These are phyloP conservation scores for Kodamaea sp. DNA, from an alignment of 1,139 yeast species.

Conservation along the genomic window DNA sequence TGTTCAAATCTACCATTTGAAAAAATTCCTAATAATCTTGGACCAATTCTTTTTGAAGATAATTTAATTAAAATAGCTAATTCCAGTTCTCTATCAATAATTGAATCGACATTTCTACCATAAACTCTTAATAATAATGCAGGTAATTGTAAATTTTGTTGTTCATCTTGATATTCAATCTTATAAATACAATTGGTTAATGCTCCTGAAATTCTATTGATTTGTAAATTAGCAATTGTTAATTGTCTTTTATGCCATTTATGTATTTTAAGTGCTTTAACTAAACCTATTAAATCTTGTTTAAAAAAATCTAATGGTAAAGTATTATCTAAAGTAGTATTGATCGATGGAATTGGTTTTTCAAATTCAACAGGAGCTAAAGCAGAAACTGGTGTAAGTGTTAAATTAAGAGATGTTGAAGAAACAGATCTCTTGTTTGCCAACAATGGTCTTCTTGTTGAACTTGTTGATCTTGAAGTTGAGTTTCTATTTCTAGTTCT, in stretches of 20 bases:
- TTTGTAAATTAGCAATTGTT: slow-evolving; percentile 44
- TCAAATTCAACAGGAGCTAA: slow-evolving; percentile 29
- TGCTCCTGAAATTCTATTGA: slow-evolving; percentile 78
- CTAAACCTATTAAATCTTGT: slow-evolving; percentile 68
- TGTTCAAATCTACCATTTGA: slow-evolving; percentile 91
- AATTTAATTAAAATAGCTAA: slow-evolving; percentile 68
- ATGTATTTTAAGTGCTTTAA: slow-evolving; percentile 62
- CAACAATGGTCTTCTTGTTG: slow-evolving; percentile 36
- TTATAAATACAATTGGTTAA: slow-evolving; percentile 86
- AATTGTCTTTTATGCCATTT: slow-evolving; percentile 65
- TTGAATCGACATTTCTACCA: slow-evolving; percentile 85
- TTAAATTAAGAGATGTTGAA: slow-evolving; percentile 20
- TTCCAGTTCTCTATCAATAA: slow-evolving; percentile 84
- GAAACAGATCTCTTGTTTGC: slow-evolving; percentile 30
- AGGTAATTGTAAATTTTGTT: slow-evolving; percentile 29
- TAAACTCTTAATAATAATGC: slow-evolving; percentile 71
- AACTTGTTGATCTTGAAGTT: slow-evolving; percentile 35
- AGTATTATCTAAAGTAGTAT: slow-evolving; percentile 57
- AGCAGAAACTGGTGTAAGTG: slow-evolving; percentile 17
- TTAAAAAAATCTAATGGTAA: slow-evolving; percentile 82
- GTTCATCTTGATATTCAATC: slow-evolving; percentile 42
- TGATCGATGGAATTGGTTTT: slow-evolving; percentile 35
- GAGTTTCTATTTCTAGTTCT: slow-evolving; percentile 35
- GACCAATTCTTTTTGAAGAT: slow-evolving; percentile 79
- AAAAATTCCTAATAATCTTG: slow-evolving; percentile 82